Base-by-base conservation (phyloP, 805 yeast genomes). In the Candida morakotiae region DNA sequence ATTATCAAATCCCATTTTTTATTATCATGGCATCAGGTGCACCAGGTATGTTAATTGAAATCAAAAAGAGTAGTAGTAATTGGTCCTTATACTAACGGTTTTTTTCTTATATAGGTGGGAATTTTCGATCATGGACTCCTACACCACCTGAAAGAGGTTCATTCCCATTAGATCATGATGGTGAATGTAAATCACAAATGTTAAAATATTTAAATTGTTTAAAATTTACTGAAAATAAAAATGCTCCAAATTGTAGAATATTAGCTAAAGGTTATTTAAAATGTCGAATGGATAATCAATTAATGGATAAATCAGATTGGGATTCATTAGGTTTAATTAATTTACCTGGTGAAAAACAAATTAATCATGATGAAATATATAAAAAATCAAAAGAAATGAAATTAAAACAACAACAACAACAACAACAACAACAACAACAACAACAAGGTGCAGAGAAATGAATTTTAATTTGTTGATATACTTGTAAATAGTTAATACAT, bases 141-240 rank as follows among this genome's bases (percentile, higher is more conserved):
- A 83, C 91, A 0, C 96, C 98, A 16, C 98, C 98, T 2, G 96
- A 91, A 47, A 68, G 96, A 47, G 98, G 98, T 0, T 87, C 98
- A 0, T 91, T 91, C 60, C 98, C 98, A 0, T 66, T 91, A 31
- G 98, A 91, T 53, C 98, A 91, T 53, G 67, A 61, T 42, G 82
- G 81, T 6, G 98, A 93, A 46, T 91, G 98, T 55, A 77, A 79
- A 16, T 68, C 69, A 16, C 75, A 78, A 40, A 93, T 89, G 93
- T 56, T 71, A 30, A 75, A 75, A 32, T 91, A 91, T 55, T 64
- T 91, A 44, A 64, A 77, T 32, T 91, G 98, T 62, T 64, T 91
- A 60, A 81, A 83, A 53, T 64, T 79, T 22, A 87, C 88, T 11
- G 73, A 72, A 39, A 91, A 91, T 41, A 80, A 81, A 47, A 88